phyloP scores from a whole-genome alignment of 768 basidiomycete genomes.

The Russula brevipes region DNA sequence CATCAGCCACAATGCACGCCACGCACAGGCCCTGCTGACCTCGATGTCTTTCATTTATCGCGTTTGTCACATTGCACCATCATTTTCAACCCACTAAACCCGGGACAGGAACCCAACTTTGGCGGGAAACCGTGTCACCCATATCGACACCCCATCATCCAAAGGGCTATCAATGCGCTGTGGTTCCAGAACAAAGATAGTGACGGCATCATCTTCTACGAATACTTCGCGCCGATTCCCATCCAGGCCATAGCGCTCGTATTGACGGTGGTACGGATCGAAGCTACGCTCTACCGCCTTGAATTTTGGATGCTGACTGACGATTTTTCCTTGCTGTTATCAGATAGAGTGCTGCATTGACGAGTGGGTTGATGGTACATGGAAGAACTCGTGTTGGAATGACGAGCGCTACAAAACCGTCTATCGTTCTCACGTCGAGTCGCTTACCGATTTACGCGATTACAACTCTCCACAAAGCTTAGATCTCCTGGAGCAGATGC shows the following conservation, averaged over 20 bases:
- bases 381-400: too few relatives aligned
- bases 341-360: not conserved
- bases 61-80: not conserved
- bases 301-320: not conserved
- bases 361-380: too few relatives aligned
- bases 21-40: not conserved
- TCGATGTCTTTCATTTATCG: slow-evolving; percentile 9
- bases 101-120: not conserved
- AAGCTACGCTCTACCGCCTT: not conserved
- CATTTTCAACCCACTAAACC: not conserved
- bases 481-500: too few relatives aligned
- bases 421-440: too few relatives aligned
- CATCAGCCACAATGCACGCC: not conserved
- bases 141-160: slow-evolving; percentile 10
- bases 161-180: not conserved
- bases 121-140: not conserved
- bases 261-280: not conserved
- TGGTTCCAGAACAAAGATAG: slow-evolving; percentile 22
- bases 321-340: not conserved
- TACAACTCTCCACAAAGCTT: too few relatives aligned
- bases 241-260: too few relatives aligned
- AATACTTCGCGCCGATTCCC: not conserved
- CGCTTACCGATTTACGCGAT: too few relatives aligned
- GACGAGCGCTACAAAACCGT: too few relatives aligned
- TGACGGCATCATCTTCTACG: not conserved